Evolutionary conservation across 2,329 filamentous ascomycete species (phyloP).

Genomic region (Trichocomaceae sp.): DNA sequence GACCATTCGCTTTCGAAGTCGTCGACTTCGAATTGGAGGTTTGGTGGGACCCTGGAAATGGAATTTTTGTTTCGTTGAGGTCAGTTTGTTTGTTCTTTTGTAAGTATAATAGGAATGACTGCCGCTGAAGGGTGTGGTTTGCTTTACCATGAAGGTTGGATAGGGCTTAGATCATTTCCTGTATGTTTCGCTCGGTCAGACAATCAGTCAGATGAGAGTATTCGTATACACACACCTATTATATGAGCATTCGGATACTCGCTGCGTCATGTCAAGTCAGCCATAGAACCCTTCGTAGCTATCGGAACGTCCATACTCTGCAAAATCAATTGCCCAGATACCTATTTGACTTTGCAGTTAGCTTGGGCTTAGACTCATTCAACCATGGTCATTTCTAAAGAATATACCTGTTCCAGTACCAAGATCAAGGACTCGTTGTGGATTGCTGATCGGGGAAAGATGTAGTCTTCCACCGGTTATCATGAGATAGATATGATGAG

Average conservation of each 20-base stretch:
- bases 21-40: slow-evolving; percentile 22
- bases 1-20: slow-evolving; percentile 21
- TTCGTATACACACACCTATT: slow-evolving; percentile 18
- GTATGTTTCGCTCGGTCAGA: neutral
- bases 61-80: neutral
- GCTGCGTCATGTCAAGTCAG: slow-evolving; percentile 3
- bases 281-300: neutral
- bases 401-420: slow-evolving; percentile 28
- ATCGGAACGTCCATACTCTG: slow-evolving; percentile 19
- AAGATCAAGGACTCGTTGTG: slow-evolving; percentile 28
- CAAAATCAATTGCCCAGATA: slow-evolving; percentile 36
- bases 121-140: neutral
- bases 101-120: too few relatives aligned
- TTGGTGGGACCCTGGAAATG: slow-evolving; percentile 24
- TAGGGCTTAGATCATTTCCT: slow-evolving; percentile 27
- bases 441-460: slow-evolving; percentile 15
- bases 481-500: slow-evolving; percentile 22
- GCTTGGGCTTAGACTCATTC: too few relatives aligned
- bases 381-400: too few relatives aligned
- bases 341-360: slow-evolving; percentile 14
- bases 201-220: neutral
- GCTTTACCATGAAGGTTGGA: slow-evolving; percentile 23
- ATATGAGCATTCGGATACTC: slow-evolving; percentile 25
- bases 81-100: neutral
- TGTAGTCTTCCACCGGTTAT: slow-evolving; percentile 16